Conservation (phyloP, 2,329 filamentous ascomycete genomes). For the Coleophoma eucalyptorum region DNA sequence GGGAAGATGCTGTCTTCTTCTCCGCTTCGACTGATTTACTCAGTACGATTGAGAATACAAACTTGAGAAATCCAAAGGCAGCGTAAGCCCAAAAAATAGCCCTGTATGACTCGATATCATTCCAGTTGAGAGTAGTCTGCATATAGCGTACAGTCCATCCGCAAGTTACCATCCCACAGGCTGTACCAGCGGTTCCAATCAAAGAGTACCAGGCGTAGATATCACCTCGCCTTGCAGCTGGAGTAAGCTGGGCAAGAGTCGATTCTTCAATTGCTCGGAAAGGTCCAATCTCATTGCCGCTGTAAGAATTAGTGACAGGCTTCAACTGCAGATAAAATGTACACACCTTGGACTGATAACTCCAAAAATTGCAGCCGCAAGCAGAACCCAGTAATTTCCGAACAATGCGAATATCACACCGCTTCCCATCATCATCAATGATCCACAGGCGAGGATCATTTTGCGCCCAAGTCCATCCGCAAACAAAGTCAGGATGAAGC, state of each 20-base stretch:
- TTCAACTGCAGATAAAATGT: background rate
- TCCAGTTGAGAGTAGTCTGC: conserved; percentile 37
- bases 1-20: conserved; percentile 26
- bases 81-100: conserved; percentile 56
- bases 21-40: conserved; percentile 35
- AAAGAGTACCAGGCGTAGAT: conserved; percentile 61
- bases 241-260: conserved; percentile 52
- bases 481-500: conserved; percentile 53
- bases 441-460: conserved; percentile 48
- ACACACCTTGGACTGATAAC: conserved; percentile 54
- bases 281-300: conserved; percentile 61
- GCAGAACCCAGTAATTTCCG: conserved; percentile 53
- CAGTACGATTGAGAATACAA: conserved; percentile 46
- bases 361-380: conserved; percentile 53
- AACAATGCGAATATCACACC: conserved; percentile 50
- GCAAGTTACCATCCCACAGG: conserved; percentile 53
- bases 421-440: conserved; percentile 50
- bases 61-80: conserved; percentile 51
- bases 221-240: conserved; percentile 41
- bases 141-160: conserved; percentile 57
- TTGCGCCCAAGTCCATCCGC: conserved; percentile 55
- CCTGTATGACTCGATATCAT: conserved; percentile 44
- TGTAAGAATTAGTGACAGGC: conserved; percentile 19
- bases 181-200: conserved; percentile 54
- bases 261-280: conserved; percentile 61